Percentiles rank a stretch among this genome's conserved stretches.
phyloP scores from a whole-genome alignment of 208 protist species.

The Trichomonas vaginalis region DNA sequence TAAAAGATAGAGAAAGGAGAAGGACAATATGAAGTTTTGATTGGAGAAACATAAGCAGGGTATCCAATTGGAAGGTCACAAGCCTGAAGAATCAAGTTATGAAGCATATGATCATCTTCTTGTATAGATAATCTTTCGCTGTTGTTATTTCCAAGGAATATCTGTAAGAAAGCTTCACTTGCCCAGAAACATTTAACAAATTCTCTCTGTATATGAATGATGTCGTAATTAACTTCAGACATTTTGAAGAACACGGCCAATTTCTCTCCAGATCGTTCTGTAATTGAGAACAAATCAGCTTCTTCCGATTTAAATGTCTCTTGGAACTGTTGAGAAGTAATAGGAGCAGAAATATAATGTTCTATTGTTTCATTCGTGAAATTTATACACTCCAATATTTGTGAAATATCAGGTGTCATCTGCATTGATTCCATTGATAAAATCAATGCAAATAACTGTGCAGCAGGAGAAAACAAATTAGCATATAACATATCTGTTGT shows the following conservation, averaged over 20 bases:
- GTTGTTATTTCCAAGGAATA: background rate
- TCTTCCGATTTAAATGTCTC: background rate
- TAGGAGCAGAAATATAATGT: background rate
- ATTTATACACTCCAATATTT: background rate
- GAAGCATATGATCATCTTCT: background rate
- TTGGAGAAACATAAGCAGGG: background rate
- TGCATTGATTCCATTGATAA: background rate
- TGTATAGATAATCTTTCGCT: slow-evolving; percentile 9
- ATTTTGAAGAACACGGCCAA: background rate
- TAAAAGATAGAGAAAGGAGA: background rate
- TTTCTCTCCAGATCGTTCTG: background rate
- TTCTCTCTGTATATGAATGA: background rate
- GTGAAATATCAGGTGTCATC: background rate
- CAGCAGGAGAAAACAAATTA: too few species aligned
- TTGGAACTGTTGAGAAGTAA: background rate
- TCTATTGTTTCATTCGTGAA: background rate
- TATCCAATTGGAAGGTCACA: background rate
- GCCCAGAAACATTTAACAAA: background rate
- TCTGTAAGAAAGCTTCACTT: background rate
- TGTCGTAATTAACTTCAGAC: background rate
- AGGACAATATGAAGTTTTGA: background rate
- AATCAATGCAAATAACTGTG: background rate
- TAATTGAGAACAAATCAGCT: background rate
- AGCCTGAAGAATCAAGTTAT: background rate
- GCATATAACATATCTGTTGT: too few species aligned